These are phyloP conservation scores for Chimonanthus salicifolius DNA, from an alignment of 164 flowering plant genomes.

Conservation along the genomic window DNA sequence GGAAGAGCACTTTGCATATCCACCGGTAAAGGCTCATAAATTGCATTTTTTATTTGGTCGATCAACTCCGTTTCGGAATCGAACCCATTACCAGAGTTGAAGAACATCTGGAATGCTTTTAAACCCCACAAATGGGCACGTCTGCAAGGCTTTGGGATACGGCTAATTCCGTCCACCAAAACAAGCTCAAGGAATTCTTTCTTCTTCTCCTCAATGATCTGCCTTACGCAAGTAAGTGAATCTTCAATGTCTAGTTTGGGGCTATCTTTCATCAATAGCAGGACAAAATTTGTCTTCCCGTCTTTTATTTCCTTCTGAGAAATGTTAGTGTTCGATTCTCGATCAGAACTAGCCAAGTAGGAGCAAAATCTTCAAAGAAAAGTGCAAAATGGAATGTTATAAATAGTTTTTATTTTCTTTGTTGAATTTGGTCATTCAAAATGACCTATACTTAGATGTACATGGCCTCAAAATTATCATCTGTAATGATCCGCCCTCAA, in stretches of 20 bases:
- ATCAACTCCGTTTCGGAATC: constrained; percentile 26
- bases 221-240: constrained; percentile 20
- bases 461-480: no score
- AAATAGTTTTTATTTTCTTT: no score
- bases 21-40: constrained; percentile 22
- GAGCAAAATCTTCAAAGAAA: no score
- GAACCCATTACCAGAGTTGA: constrained; percentile 26
- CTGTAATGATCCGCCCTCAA: no score
- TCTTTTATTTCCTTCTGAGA: constrained; percentile 37
- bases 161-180: constrained; percentile 19
- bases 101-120: constrained; percentile 46
- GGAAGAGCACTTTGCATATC: not conserved
- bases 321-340: no score
- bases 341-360: no score
- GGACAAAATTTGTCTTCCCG: constrained; percentile 33
- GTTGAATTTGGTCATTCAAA: no score
- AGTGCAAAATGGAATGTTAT: no score
- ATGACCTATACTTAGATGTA: no score
- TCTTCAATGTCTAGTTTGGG: constrained; percentile 26
- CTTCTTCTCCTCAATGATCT: constrained; percentile 20
- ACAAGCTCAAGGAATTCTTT: constrained; percentile 30
- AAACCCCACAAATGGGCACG: constrained; percentile 24
- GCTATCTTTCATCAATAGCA: constrained; percentile 28
- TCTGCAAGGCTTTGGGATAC: constrained; percentile 15
- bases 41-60: constrained; percentile 32